Conservation (phyloP, 192 early-diverging fungal genomes). For the Ambispora gerdemannii region DNA sequence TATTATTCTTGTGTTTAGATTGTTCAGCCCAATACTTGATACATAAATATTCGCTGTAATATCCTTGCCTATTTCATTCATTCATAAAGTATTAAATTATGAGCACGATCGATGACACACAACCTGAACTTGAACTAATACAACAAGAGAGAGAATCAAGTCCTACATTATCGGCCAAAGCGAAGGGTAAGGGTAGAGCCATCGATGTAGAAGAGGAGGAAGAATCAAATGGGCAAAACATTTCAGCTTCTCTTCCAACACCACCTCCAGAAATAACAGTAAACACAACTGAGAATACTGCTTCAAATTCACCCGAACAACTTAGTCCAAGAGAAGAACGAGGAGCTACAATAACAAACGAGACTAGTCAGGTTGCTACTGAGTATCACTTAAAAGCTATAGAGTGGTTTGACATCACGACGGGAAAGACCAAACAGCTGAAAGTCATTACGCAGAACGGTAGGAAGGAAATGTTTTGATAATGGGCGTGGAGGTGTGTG, state of each 20-base stretch:
- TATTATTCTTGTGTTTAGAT: too few species aligned
- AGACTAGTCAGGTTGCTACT: slow-evolving; percentile 11
- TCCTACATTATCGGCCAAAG: background rate
- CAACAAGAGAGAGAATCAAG: background rate
- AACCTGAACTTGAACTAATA: too few species aligned
- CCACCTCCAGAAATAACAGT: background rate
- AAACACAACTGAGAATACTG: background rate
- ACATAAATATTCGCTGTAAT: too few species aligned
- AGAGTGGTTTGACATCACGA: slow-evolving; percentile 55
- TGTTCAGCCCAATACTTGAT: too few species aligned
- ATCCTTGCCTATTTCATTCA: too few species aligned
- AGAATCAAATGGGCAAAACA: too few species aligned
- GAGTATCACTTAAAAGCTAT: slow-evolving; percentile 76
- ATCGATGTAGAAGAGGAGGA: background rate
- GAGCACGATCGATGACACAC: too few species aligned
- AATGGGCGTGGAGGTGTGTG: background rate
- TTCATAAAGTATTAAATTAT: too few species aligned
- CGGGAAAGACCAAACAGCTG: slow-evolving; percentile 46
- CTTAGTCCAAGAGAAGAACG: background rate
- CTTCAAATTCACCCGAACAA: background rate
- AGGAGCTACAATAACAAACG: background rate
- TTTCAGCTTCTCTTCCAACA: background rate
- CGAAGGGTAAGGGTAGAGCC: slow-evolving; percentile 20
- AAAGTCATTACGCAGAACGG: slow-evolving; percentile 87
- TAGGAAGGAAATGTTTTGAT: slow-evolving; percentile 26